Evolutionary conservation across 257 asterid genomes (phyloP), one percentile per base, ranked within the genome.

Genomic region (Apocynum venetum): DNA sequence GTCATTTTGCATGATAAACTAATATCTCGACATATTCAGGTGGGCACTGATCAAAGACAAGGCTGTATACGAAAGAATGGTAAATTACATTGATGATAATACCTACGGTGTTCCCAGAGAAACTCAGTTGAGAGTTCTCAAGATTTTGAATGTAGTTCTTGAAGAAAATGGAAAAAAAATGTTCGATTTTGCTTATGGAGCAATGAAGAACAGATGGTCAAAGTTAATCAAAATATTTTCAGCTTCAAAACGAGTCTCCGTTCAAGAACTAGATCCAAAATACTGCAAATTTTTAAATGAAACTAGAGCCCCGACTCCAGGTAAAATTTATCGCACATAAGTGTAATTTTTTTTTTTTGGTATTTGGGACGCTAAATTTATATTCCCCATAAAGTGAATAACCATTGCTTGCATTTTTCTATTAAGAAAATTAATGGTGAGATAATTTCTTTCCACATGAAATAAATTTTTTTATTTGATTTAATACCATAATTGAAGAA

Each of bases 81-180:
- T 15, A 36, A 51, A 64, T 20, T 56, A 52, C 64, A 71, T 80
- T 55, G 74, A 71, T 6, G 19, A 68, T 40, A 66, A 47, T 60
- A 73, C 77, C 17, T 52, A 61, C 20, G 81, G 84, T 8, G 72
- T 77, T 56, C 14, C 78, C 0, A 72, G 49, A 43, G 83, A 80
- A 47, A 66, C 83, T n/a, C 80, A 80, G n/a, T 53, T 80, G 56
- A 76, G 83, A 76, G 77, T 80, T 47, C 43, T 76, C 25, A 80
- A 71, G 59, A 52, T 80, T 15, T 41, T 80, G 52, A 14, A 80
- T 0, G 83, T 60, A 43, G 73, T 80, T 9, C 71, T 71, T 36
- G 76, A 76, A n/a, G 67, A 73, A 15, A 10, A 80, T 11, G 56
- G 43, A 6, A 60, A 72, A 51, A 46, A 41, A 7, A 69, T 76